Conservation (phyloP, 192 early-diverging fungal genomes). For the Rhizophagus sp. region DNA sequence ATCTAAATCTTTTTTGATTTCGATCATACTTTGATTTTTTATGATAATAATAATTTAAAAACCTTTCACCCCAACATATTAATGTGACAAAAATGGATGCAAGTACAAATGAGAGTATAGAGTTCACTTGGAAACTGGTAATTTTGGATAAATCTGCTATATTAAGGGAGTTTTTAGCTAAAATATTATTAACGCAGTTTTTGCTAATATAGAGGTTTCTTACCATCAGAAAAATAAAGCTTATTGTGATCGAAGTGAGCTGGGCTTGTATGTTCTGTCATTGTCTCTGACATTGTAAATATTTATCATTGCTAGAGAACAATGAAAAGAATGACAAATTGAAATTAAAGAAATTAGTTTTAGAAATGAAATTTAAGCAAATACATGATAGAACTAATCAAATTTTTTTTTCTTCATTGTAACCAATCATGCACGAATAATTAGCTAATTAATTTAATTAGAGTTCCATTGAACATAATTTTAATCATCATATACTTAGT, state of each 20-base stretch:
- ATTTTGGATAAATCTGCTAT: neutral
- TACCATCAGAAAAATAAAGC: neutral
- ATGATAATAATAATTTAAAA: neutral
- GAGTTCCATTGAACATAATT: too few species aligned
- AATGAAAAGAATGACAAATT: too few species aligned
- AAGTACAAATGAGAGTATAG: neutral
- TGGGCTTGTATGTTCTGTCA: neutral
- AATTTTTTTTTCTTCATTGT: too few species aligned
- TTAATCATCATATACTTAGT: too few species aligned
- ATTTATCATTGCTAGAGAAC: neutral
- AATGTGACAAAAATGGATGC: neutral
- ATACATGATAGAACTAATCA: too few species aligned
- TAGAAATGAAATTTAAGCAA: too few species aligned
- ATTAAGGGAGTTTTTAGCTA: neutral
- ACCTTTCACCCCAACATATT: constrained; percentile 13
- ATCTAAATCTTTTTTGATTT: neutral
- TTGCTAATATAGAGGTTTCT: neutral
- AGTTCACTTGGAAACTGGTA: neutral
- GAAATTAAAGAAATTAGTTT: too few species aligned
- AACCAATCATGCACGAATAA: too few species aligned
- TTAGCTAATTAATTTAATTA: too few species aligned
- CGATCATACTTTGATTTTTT: neutral
- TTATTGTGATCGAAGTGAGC: neutral
- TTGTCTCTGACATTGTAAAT: neutral
- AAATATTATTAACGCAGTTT: neutral